Evolutionary conservation across 768 basidiomycete genomes (phyloP), one percentile per base, ranked within the genome.

Genomic region (Sistotremastrum suecicum): DNA sequence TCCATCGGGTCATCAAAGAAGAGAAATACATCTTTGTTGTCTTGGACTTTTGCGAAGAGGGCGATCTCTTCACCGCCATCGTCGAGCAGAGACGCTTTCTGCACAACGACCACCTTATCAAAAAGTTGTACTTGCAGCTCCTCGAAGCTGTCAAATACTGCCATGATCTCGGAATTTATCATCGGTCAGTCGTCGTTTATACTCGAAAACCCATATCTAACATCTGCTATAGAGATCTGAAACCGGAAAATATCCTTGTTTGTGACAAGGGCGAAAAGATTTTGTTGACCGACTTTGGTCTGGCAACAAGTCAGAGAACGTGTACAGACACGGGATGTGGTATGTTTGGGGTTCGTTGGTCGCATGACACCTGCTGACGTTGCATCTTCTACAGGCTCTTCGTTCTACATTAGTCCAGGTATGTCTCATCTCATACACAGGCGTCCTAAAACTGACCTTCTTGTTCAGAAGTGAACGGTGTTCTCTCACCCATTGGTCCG

Each of bases 81-180:
- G 80, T 75, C 50, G 66, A 72, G 46, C 58, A 63, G 32, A 64
- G 60, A 33, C 48, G 58, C 48, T 85, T 76, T 56, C 63, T 70
- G 41, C 69, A 74, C 39, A 72, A 85, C 51, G 73, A 75, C 49
- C 58, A 60, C 4, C 70, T 81, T 50, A 75, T 88, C 65, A 80
- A 73, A 57, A 58, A 61, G 32, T 71, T 78, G 35, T 89, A 86
- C 60, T 51, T 84, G n/a, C 80, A 89, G 56, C 74, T 92, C 42
- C 63, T 91, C 43, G 83, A 87, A 51, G 83, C 83, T 1, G 74
- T 91, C 38, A 70, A 80, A 42, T 70, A 80, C 57, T 86, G 82
- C 55, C 86, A 91, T 54, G 58, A 65, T 37, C 66, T 68, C 37
- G 74, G 77, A 7, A 75, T 91, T 50, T 87, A 73, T 56, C 89